These are phyloP conservation scores for Chlamydomonas schloesseri DNA, from an alignment of 139 green algal genomes.

Conservation along the genomic window DNA sequence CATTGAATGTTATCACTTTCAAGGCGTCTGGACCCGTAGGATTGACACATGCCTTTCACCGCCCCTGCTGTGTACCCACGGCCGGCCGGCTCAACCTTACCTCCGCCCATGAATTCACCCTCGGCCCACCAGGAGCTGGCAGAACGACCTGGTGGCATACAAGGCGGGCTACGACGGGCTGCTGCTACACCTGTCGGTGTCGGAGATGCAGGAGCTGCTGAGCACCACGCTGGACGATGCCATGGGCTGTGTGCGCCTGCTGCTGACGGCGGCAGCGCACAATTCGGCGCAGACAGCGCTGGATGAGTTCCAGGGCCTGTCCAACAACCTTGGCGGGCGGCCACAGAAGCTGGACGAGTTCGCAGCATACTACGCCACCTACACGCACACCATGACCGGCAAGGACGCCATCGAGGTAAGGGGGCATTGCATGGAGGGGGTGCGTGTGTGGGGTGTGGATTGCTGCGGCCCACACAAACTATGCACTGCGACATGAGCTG, in stretches of 20 bases:
- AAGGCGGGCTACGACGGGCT: slow-evolving; percentile 45
- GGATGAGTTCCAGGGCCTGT: slow-evolving; percentile 47
- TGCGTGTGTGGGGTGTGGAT: too few species aligned
- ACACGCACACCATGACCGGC: not conserved
- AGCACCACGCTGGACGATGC: slow-evolving; percentile 45
- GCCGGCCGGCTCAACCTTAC: too few species aligned
- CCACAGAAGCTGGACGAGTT: slow-evolving; percentile 61
- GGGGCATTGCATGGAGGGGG: too few species aligned
- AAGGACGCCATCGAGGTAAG: slow-evolving; percentile 38
- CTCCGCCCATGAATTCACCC: too few species aligned
- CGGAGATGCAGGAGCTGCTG: slow-evolving; percentile 46
- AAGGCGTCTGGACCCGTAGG: too few species aligned
- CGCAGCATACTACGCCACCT: slow-evolving; percentile 39
- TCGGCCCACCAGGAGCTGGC: slow-evolving; percentile 54
- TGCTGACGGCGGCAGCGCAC: slow-evolving; percentile 64
- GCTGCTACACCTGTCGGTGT: slow-evolving; percentile 50
- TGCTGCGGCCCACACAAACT: too few species aligned
- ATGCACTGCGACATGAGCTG: too few species aligned
- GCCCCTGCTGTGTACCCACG: too few species aligned
- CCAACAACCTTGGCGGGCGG: slow-evolving; percentile 19
- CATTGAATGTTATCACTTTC: too few species aligned
- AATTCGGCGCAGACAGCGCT: slow-evolving; percentile 55
- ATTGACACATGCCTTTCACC: too few species aligned
- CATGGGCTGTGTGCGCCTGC: slow-evolving; percentile 45
- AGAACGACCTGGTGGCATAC: slow-evolving; percentile 40